A percentile compares a stretch with the other conserved stretches of the same genome.
Conservation (phyloP, 176 grass and related monocot genomes). For the Oryza meyeriana region DNA sequence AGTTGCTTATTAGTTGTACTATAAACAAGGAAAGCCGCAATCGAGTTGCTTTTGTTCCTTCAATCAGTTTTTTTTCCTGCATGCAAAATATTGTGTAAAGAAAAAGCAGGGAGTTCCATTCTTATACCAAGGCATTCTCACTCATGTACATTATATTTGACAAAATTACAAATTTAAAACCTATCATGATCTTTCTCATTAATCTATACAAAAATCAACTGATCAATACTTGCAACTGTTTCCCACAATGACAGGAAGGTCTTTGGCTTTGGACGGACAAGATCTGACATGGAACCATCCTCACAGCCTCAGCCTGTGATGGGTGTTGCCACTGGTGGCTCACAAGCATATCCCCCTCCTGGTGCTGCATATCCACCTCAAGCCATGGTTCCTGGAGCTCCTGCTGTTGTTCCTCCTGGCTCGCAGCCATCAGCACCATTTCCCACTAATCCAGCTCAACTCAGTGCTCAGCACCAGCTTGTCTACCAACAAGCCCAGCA, state of each 20-base stretch:
- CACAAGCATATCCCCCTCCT: conserved; percentile 50
- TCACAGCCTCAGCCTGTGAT: conserved; percentile 53
- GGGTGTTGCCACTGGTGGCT: conserved; percentile 44
- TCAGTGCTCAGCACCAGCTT: conserved; percentile 58
- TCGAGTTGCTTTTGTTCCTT: not conserved
- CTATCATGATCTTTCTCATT: conserved; percentile 13
- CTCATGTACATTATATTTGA: conserved; percentile 14
- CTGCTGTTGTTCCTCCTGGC: conserved; percentile 17
- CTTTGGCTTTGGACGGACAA: conserved; percentile 22
- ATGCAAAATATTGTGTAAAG: not conserved
- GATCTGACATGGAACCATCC: conserved; percentile 51
- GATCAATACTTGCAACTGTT: conserved; percentile 19
- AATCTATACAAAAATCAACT: not conserved
- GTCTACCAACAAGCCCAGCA: conserved; percentile 67
- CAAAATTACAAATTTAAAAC: not conserved
- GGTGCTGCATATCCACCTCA: conserved; percentile 25
- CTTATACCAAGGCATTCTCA: not conserved
- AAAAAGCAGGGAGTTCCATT: not conserved
- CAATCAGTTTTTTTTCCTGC: not conserved
- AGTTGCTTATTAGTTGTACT: not conserved
- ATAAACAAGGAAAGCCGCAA: not conserved
- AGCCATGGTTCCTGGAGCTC: conserved; percentile 43
- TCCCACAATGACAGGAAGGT: not conserved
- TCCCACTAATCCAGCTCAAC: conserved; percentile 43
- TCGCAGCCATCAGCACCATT: conserved; percentile 39